These are phyloP conservation scores for Paramecium pentaurelia DNA, from an alignment of 73 alveolate species.

Conservation along the genomic window DNA sequence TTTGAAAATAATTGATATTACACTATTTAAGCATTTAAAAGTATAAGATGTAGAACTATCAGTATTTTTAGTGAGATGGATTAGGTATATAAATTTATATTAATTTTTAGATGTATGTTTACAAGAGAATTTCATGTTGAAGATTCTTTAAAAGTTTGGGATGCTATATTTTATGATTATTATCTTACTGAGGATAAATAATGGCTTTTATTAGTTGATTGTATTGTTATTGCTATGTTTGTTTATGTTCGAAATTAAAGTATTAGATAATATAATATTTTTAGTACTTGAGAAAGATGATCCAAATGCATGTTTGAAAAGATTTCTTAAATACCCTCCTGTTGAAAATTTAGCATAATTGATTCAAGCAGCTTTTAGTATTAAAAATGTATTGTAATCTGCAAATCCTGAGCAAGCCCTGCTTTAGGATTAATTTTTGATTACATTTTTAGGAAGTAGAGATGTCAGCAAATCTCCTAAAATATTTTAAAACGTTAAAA, in stretches of 20 bases:
- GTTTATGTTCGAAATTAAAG: slow-evolving; percentile 48
- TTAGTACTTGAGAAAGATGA: slow-evolving; percentile 55
- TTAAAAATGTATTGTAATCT: background rate
- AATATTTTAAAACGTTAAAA: background rate
- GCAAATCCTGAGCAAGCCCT: background rate
- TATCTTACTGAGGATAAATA: background rate
- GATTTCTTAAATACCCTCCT: slow-evolving; percentile 58
- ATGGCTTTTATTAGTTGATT: slow-evolving; percentile 24
- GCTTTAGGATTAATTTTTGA: background rate
- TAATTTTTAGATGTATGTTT: slow-evolving; percentile 18
- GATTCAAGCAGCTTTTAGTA: background rate
- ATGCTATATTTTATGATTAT: slow-evolving; percentile 57
- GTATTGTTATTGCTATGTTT: slow-evolving; percentile 49
- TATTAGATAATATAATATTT: background rate
- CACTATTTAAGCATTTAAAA: slow-evolving; percentile 38
- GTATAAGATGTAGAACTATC: slow-evolving; percentile 34
- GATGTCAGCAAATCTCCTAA: background rate
- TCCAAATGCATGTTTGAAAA: slow-evolving; percentile 39
- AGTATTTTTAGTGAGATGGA: slow-evolving; percentile 53
- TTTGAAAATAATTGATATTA: slow-evolving; percentile 11
- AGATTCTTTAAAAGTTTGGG: slow-evolving; percentile 59
- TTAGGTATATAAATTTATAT: background rate
- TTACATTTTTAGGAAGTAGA: background rate
- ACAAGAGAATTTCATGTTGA: slow-evolving; percentile 56
- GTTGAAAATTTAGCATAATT: slow-evolving; percentile 36